Evolutionary conservation across 208 protist species (phyloP), one percentile per base, ranked within the genome.

Genomic region (Herpetomonas samuelpessoai): DNA sequence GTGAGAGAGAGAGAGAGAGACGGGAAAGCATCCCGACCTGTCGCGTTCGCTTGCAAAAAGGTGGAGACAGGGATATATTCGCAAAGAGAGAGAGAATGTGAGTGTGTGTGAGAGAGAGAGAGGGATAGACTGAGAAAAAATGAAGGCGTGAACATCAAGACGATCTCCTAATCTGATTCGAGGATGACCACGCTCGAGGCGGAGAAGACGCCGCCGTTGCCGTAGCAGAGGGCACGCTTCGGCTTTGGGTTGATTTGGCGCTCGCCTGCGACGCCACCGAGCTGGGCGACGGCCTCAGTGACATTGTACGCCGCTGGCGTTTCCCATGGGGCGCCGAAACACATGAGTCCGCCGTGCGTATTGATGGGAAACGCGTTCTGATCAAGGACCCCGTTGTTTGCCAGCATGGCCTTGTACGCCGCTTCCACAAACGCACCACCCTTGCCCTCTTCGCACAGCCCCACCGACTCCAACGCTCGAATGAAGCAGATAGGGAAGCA

Each of bases 191-290:
- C 85, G 14, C 80, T 74, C 0, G 75, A 87, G 26, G 76, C 71
- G 18, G 79, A 91, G 57, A 96, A 94, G 24, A 96, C 79, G 49
- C 87, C 91, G 6, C 87, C 91, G 69, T 94, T 96, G 25, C 87
- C 90, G 62, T 96, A 96, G 25, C 92, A 84, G n/a, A 96, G 76
- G 12, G 87, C 83, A 21, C 82, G 76, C 53, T 69, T 78, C 16
- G 74, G 76, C 1, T 53, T 68, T 4, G 71, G 77, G 38, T 22
- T 46, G 4, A 92, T 64, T 38, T 93, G 85, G 46, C 79, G 74
- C 24, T 18, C 58, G 16, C 75, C 80, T 9, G 81, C 79, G 9
- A 41, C 48, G 0, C 75, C 77, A 26, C 62, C 38, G 19, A 93
- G 57, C 62, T 93, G 81, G 44, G 52, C 75, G 10, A 85, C 65